Base-by-base conservation (phyloP, 352 stramenopile species). In the Blastocystis sp. region DNA sequence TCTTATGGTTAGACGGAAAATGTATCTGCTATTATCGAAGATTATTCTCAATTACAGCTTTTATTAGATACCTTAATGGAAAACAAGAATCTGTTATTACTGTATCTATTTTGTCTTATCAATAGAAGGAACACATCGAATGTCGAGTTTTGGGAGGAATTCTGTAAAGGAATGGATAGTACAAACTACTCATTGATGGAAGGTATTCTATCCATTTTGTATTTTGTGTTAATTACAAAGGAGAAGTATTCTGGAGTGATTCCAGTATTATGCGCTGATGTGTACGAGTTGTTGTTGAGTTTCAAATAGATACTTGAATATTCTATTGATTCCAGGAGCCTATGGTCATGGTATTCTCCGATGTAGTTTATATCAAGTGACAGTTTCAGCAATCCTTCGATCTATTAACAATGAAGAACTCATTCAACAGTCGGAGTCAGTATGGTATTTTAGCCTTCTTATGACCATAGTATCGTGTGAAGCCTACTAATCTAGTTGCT, bases 341-440 rank as follows among this genome's bases (percentile, higher is more conserved):
- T 83, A 83, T 65, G 46, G 71, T 11, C 71, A 83, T 42, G 71
- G 71, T 29, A 12, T 83, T 51, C 51, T 83, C 19, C 71, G 71
- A 14, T 83, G 71, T 37, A 65, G 71, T 21, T 27, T 83, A 35
- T 66, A 65, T 52, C 71, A 83, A 46, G 71, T 83, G 1, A 66
- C 51, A 1, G 27, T 83, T 0, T 83, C 71, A 12, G 46, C 71
- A 29, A 66, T 83, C 21, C 21, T 83, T 43, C 71, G 52, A 24
- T 83, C 71, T 19, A 66, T 83, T n/a, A 83, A 83, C 27, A 83
- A 83, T 56, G 71, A 83, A 32, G 71, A 83, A 14, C 51, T 83
- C 21, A 24, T 29, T 42, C 71, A 83, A 29, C 29, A 51, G 1
- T 21, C 14, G 0, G 29, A 57, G 12, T 52, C 43, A 29, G 71